Conservation (phyloP, 805 yeast genomes). For the Komagataella populi region DNA sequence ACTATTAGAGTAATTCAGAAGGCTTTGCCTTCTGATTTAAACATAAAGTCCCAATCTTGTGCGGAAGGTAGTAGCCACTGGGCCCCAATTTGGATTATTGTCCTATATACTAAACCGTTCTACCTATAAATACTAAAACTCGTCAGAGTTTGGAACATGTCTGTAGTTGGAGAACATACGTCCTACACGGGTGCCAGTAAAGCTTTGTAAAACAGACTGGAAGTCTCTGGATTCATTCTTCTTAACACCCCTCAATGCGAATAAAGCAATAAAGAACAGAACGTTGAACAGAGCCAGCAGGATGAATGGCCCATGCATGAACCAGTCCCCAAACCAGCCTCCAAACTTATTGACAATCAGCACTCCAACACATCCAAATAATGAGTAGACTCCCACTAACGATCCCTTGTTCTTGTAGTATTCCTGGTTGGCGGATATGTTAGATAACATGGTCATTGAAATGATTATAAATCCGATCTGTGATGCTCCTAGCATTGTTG, state of each 20-base stretch:
- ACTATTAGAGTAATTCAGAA: no score
- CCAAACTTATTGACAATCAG: conserved; percentile 46
- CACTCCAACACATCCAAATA: conserved; percentile 58
- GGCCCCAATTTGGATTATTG: background rate
- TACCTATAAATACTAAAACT: background rate
- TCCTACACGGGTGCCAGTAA: background rate
- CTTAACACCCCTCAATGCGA: conserved; percentile 13
- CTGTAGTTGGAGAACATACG: background rate
- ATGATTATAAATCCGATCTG: conserved; percentile 50
- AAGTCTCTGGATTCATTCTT: conserved; percentile 9
- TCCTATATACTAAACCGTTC: background rate
- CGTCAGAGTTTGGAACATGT: background rate
- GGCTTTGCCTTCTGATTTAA: no score
- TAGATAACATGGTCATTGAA: conserved; percentile 41
- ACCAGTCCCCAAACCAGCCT: conserved; percentile 42
- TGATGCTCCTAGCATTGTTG: conserved; percentile 39
- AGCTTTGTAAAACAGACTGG: background rate
- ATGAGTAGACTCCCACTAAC: conserved; percentile 55
- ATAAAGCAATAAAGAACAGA: conserved; percentile 13
- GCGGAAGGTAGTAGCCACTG: background rate
- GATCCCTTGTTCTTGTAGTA: conserved; percentile 41
- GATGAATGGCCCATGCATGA: conserved; percentile 47
- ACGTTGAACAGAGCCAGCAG: conserved; percentile 25
- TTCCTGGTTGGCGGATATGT: conserved; percentile 25
- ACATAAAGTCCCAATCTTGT: no score